These are phyloP conservation scores for Rosa rugosa DNA, from an alignment of 306 rosid genomes.

Conservation along the genomic window DNA sequence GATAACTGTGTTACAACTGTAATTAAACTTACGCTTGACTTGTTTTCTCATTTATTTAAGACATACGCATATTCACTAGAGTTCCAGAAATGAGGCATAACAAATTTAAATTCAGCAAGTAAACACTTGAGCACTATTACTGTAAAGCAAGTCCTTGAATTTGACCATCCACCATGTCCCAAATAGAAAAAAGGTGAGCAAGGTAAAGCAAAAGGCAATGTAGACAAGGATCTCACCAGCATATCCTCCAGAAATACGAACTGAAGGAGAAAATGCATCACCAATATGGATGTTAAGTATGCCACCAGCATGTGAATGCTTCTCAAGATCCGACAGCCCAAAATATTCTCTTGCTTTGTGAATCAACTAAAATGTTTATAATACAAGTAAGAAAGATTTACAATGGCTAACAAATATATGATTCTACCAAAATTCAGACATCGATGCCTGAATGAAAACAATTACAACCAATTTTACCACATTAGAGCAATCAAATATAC, in stretches of 20 bases:
- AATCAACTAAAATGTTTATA: slow-evolving; percentile 59
- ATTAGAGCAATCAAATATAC: not conserved
- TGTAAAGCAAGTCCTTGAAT: not conserved
- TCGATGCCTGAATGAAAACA: not conserved
- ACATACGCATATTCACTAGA: not conserved
- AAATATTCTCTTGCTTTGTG: slow-evolving; percentile 76
- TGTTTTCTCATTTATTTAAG: not conserved
- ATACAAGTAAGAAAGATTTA: slow-evolving; percentile 22
- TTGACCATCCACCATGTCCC: slow-evolving; percentile 3
- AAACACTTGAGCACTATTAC: slow-evolving; percentile 13
- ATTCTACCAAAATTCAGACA: slow-evolving; percentile 12
- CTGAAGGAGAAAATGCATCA: slow-evolving; percentile 66
- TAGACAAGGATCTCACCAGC: slow-evolving; percentile 67
- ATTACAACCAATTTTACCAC: not conserved
- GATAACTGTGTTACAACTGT: not conserved
- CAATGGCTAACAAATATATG: slow-evolving; percentile 9
- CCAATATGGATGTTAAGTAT: slow-evolving; percentile 72
- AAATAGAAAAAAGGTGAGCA: slow-evolving; percentile 3
- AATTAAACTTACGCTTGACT: not conserved
- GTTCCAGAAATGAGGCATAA: slow-evolving; percentile 5
- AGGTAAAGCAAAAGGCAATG: slow-evolving; percentile 21
- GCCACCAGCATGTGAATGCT: slow-evolving; percentile 71
- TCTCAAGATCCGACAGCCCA: slow-evolving; percentile 83
- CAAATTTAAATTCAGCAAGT: slow-evolving; percentile 7
- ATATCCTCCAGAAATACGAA: slow-evolving; percentile 53